phyloP scores from a whole-genome alignment of 345 rosid species.

The Rhodamnia argentea region DNA sequence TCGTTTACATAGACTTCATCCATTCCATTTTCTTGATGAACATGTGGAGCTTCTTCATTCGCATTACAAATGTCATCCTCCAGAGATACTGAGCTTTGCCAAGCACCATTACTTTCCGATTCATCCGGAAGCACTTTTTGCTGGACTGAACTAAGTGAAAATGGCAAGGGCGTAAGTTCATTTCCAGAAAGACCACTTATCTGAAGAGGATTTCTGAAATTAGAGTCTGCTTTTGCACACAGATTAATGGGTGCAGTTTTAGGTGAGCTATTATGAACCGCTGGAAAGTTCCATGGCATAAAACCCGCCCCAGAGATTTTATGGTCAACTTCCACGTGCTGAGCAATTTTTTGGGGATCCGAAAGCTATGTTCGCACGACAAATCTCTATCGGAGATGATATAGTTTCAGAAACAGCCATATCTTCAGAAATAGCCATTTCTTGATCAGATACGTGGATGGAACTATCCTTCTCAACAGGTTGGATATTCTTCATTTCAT shows the following conservation, averaged over 20 bases:
- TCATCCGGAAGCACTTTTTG: constrained; percentile 21
- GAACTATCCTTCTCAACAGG: constrained; percentile 24
- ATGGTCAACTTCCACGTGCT: constrained; percentile 17
- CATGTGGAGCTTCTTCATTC: neutral
- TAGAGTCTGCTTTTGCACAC: constrained; percentile 19
- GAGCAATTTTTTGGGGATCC: constrained; percentile 19
- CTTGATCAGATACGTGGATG: constrained; percentile 21
- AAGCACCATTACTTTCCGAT: neutral
- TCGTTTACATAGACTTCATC: constrained; percentile 16
- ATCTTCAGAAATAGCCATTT: constrained; percentile 37
- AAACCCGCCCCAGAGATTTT: constrained; percentile 12
- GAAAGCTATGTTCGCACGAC: constrained; percentile 10
- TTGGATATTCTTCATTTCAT: constrained; percentile 12
- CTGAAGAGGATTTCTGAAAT: constrained; percentile 19
- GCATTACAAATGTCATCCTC: constrained; percentile 3
- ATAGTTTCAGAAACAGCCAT: constrained; percentile 25
- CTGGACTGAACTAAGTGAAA: constrained; percentile 21
- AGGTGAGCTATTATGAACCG: neutral
- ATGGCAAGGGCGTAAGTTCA: constrained; percentile 21
- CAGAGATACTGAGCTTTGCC: constrained; percentile 12
- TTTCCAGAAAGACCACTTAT: constrained; percentile 14
- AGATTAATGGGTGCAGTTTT: constrained; percentile 1
- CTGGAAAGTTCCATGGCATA: constrained; percentile 24
- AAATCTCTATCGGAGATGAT: constrained; percentile 25
- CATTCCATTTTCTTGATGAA: constrained; percentile 24